Percentiles rank a stretch among this genome's conserved stretches.
Conservation (phyloP, 2,329 filamentous ascomycete species). For the Aspergillus sclerotialis region DNA sequence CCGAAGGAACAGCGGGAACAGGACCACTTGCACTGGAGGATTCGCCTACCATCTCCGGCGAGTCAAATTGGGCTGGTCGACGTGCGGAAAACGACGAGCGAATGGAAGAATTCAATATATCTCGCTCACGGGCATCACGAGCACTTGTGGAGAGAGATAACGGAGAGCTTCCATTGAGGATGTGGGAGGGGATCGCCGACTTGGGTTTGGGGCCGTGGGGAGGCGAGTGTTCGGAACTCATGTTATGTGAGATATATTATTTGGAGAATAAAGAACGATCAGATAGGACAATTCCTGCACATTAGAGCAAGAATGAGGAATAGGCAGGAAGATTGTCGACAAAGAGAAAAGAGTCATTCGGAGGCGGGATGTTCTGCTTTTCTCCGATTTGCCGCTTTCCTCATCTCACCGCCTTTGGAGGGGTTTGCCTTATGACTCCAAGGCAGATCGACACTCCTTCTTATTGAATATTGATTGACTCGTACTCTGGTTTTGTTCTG, state of each 20-base stretch:
- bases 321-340: too few species aligned
- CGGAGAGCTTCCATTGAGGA: constrained; percentile 50
- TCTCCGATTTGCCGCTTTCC: neutral
- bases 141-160: constrained; percentile 42
- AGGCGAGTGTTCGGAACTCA: constrained; percentile 39
- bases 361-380: constrained; percentile 3
- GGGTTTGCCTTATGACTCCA: too few species aligned
- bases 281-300: too few species aligned
- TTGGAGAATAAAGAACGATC: too few species aligned
- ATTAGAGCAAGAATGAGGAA: too few species aligned
- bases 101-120: constrained; percentile 53
- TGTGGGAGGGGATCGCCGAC: constrained; percentile 49
- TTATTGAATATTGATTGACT: too few species aligned
- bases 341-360: constrained; percentile 1
- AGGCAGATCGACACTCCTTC: too few species aligned
- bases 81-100: constrained; percentile 47
- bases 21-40: constrained; percentile 11
- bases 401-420: neutral
- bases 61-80: constrained; percentile 24
- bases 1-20: constrained; percentile 8
- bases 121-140: constrained; percentile 49
- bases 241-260: too few species aligned
- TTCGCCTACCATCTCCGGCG: constrained; percentile 11
- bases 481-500: too few species aligned
- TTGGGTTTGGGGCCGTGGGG: constrained; percentile 41